phyloP scores from a whole-genome alignment of 352 stramenopile genomes.

The Phytopythium chamaehyphon region DNA sequence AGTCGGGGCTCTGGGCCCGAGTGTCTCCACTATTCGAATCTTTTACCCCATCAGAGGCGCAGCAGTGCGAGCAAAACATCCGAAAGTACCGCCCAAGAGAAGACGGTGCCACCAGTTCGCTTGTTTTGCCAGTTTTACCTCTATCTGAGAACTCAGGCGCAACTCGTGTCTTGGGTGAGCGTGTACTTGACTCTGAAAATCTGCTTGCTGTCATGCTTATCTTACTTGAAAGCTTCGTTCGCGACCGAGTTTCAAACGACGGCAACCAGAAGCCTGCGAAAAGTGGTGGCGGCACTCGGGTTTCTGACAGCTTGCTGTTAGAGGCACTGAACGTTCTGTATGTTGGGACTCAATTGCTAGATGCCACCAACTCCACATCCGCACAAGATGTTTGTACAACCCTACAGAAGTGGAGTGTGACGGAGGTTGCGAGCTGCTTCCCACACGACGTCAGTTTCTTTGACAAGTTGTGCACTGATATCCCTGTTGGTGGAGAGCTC shows the following conservation, averaged over 20 bases:
- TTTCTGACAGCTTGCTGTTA: constrained; percentile 59
- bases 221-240: constrained; percentile 38
- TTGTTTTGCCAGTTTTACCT: constrained; percentile 31
- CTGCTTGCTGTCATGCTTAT: constrained; percentile 37
- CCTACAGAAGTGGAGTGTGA: constrained; percentile 6
- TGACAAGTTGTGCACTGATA: constrained; percentile 35
- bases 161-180: constrained; percentile 22
- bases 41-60: constrained; percentile 67
- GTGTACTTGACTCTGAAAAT: constrained; percentile 47
- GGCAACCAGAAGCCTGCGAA: constrained; percentile 4
- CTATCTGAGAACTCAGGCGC: constrained; percentile 8
- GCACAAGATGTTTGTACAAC: too few species aligned
- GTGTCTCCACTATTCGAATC: constrained; percentile 72
- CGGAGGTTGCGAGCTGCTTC: constrained; percentile 28
- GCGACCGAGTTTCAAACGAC: constrained; percentile 1
- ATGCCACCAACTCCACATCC: neutral
- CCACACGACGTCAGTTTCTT: constrained; percentile 27
- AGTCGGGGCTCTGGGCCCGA: constrained; percentile 42
- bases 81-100: constrained; percentile 29
- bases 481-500: constrained; percentile 9
- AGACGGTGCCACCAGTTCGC: constrained; percentile 1
- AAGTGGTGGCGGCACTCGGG: constrained; percentile 1
- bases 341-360: constrained; percentile 30
- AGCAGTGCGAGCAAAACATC: constrained; percentile 74
- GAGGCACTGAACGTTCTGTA: constrained; percentile 47